Conservation (phyloP, 208 protist species). For the Trypanosoma congolense region DNA sequence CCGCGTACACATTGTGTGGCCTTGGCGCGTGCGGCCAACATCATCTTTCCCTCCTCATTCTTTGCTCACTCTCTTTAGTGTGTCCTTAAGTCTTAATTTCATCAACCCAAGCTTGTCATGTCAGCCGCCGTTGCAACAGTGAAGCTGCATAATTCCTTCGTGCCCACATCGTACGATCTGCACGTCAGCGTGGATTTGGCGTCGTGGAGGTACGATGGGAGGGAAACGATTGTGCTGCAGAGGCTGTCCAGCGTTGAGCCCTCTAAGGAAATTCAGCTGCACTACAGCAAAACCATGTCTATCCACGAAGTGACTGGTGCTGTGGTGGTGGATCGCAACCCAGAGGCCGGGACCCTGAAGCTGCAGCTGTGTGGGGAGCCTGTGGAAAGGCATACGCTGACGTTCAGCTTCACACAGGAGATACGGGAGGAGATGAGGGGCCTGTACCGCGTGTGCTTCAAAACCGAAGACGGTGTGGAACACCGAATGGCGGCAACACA, state of each 20-base stretch:
- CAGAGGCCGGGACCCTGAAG: slow-evolving; percentile 43
- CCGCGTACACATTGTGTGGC: no score
- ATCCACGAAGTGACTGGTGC: slow-evolving; percentile 49
- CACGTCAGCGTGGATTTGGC: slow-evolving; percentile 57
- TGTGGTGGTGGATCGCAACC: slow-evolving; percentile 39
- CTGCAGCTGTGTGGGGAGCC: slow-evolving; percentile 33
- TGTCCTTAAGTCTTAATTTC: no score
- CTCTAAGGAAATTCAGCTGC: slow-evolving; percentile 50
- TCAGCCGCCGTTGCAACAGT: slow-evolving; percentile 25
- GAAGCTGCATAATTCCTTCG: slow-evolving; percentile 74
- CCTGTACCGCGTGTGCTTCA: slow-evolving; percentile 84
- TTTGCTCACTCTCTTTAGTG: no score
- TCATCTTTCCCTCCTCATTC: no score
- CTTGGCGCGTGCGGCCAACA: no score
- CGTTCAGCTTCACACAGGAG: slow-evolving; percentile 69
- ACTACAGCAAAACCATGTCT: slow-evolving; percentile 54
- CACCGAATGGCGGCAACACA: slow-evolving; percentile 93
- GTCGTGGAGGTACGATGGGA: slow-evolving; percentile 66
- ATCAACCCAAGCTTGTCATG: no score
- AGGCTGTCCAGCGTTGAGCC: slow-evolving; percentile 24
- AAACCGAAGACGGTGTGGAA: slow-evolving; percentile 55
- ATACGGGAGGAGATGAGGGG: slow-evolving; percentile 90
- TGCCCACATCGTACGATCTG: slow-evolving; percentile 64
- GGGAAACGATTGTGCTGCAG: slow-evolving; percentile 59
- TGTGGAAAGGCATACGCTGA: slow-evolving; percentile 25